Conservation (phyloP, 75 land plant species). For the Chamaecyparis obtusa region DNA sequence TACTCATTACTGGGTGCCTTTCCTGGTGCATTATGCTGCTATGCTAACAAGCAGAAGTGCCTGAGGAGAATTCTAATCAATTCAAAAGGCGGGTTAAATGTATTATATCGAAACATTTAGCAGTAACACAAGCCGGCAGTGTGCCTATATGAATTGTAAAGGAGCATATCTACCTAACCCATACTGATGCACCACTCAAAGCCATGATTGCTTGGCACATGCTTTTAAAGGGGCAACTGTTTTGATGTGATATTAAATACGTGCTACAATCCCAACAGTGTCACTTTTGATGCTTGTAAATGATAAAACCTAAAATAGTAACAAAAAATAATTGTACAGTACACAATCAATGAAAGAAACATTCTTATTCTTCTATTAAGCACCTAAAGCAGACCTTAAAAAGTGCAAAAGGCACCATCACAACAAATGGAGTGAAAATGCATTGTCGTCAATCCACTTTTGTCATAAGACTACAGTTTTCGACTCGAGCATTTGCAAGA, state of each 20-base stretch:
- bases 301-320: background rate
- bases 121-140: background rate
- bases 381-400: background rate
- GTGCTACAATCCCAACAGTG: background rate
- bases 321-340: background rate
- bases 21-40: background rate
- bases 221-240: slow-evolving; percentile 2
- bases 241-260: background rate
- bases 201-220: background rate
- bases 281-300: background rate
- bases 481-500: background rate
- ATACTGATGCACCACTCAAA: background rate
- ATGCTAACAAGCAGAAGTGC: background rate
- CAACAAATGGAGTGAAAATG: background rate
- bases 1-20: background rate
- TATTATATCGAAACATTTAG: background rate
- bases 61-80: background rate
- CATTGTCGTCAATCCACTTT: background rate
- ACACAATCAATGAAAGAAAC: background rate
- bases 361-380: background rate
- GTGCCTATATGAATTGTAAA: background rate
- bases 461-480: background rate
- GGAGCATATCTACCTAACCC: background rate
- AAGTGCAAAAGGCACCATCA: background rate
- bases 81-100: background rate